These are phyloP conservation scores for Phaeomoniella chlamydospora DNA, from an alignment of 2,329 filamentous ascomycete species.

Conservation along the genomic window DNA sequence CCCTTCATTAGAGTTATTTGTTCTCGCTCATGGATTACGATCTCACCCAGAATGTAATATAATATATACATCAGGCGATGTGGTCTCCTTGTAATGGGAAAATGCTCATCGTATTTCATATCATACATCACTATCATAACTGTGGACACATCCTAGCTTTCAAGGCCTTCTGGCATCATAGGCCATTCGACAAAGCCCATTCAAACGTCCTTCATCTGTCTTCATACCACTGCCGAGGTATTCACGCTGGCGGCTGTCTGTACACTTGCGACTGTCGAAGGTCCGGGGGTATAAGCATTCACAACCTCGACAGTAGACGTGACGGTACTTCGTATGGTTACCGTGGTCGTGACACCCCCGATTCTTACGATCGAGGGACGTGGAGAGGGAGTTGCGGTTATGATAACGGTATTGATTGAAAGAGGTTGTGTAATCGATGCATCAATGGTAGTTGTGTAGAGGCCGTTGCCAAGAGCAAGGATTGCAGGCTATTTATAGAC, in stretches of 20 bases:
- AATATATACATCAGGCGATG: no score
- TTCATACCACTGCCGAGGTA: background rate
- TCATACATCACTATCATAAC: no score
- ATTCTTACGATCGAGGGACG: background rate
- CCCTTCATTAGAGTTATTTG: no score
- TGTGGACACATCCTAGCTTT: no score
- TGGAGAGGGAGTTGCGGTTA: background rate
- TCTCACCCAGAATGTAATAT: no score
- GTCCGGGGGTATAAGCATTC: background rate
- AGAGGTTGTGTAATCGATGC: background rate
- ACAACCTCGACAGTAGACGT: background rate
- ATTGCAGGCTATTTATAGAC: background rate
- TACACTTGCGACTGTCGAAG: background rate
- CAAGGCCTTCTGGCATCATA: no score
- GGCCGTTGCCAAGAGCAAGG: background rate
- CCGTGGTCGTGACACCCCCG: background rate
- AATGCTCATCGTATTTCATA: no score
- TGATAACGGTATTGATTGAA: background rate
- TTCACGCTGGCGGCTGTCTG: background rate
- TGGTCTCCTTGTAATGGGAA: no score
- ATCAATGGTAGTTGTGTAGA: background rate
- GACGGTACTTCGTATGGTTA: background rate
- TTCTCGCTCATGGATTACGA: no score
- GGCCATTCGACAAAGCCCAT: no score
- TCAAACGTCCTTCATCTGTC: no score